Base-by-base conservation (phyloP, 139 green algal species). In the Tetradesmus obliquus region DNA sequence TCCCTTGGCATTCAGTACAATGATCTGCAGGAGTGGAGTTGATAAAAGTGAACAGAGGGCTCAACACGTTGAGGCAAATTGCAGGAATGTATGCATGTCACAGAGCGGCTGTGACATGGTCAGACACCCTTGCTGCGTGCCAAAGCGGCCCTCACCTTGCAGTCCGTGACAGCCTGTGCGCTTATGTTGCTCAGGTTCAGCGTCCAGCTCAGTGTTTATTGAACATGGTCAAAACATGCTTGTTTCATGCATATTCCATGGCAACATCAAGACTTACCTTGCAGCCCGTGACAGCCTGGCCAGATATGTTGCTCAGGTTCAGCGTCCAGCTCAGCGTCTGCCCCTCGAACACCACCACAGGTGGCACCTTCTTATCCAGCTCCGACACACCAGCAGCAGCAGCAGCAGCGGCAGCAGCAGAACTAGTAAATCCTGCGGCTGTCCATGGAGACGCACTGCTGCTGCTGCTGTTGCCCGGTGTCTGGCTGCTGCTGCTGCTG, bases 121-220 rank as follows among this genome's bases (percentile, higher is more conserved):
- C 32, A 45, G 32, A 45, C 32, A 45, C 32, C 22, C 74, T 24
- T 45, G 22, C 1, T 66, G 57, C 57, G 8, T 7, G 8, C 51
- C 83, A 5, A 53, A 87, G 24, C 17, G 5, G 5, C 5, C 51
- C 55, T 55, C 32, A 91, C 87, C 87, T 86, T 84, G 55, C 72
- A 84, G 19, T 19, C 53, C 0, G 72, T 72, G 13, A 94, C 74
- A 3, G 90, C 54, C 71, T 83, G 58, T 3, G 53, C 1, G 4
- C 83, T 88, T 51, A 82, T 66, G 92, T 95, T 95, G 22, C 83
- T 92, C 19, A 95, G 90, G 20, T 62, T 69, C 9, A 95, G 88
- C 3, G 54, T 84, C 92, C 91, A 94, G 53, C 51, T 55, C 74
- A 93, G 76, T 32, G 72, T 71, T 80, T 94, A 89, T 45, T 45